Percentiles rank a stretch among this genome's conserved stretches.
Conservation (phyloP, 2,329 filamentous ascomycete genomes). For the Hymenoscyphus fraxineus region DNA sequence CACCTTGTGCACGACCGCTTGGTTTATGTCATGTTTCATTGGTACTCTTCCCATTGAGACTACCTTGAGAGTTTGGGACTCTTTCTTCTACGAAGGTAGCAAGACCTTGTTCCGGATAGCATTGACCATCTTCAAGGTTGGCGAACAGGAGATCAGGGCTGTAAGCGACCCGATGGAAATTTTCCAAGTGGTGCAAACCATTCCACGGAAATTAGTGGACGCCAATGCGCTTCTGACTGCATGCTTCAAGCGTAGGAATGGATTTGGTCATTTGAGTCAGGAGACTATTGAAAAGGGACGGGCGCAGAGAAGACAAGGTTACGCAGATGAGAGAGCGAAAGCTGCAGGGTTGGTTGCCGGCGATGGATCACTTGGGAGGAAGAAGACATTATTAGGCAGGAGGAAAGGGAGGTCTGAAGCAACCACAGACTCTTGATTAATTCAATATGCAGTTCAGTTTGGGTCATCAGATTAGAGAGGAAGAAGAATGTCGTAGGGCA, state of each 20-base stretch:
- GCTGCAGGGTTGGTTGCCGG: slow-evolving; percentile 10
- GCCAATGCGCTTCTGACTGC: slow-evolving; percentile 78
- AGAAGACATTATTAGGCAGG: slow-evolving; percentile 10
- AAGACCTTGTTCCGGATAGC: slow-evolving; percentile 92
- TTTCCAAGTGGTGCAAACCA: slow-evolving; percentile 86
- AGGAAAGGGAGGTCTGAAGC: slow-evolving; percentile 4
- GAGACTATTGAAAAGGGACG: slow-evolving; percentile 75
- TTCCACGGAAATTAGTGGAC: slow-evolving; percentile 77
- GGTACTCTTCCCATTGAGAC: slow-evolving; percentile 89
- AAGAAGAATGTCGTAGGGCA: slow-evolving; percentile 1
- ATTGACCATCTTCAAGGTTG: slow-evolving; percentile 84
- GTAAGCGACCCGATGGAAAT: slow-evolving; percentile 90
- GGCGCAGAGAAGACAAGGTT: slow-evolving; percentile 57
- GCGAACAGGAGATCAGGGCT: slow-evolving; percentile 73
- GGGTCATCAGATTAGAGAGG: neutral
- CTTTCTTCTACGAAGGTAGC: slow-evolving; percentile 92
- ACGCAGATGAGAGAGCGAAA: slow-evolving; percentile 34
- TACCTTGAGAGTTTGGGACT: slow-evolving; percentile 89
- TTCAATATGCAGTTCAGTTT: neutral
- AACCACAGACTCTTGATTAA: neutral
- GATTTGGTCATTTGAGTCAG: slow-evolving; percentile 78
- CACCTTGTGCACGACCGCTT: slow-evolving; percentile 86
- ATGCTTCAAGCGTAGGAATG: slow-evolving; percentile 75
- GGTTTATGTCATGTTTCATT: slow-evolving; percentile 98
- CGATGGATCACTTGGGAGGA: slow-evolving; percentile 1